Conservation (phyloP, 805 yeast genomes). For the Candida anglica region DNA sequence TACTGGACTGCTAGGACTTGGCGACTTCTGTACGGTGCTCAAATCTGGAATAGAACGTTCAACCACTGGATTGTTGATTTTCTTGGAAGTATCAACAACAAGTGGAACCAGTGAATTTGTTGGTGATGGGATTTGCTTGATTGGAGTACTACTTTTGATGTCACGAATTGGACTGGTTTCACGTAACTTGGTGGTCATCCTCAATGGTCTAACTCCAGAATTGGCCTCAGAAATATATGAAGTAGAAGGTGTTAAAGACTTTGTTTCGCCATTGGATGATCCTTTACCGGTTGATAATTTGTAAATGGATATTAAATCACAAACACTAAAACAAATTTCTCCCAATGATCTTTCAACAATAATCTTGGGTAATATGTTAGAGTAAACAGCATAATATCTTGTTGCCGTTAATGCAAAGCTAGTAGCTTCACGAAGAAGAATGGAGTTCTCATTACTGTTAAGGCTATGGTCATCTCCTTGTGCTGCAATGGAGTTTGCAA, state of each 20-base stretch:
- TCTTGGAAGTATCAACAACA: background rate
- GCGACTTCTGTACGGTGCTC: slow-evolving; percentile 5
- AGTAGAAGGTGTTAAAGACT: background rate
- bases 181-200: slow-evolving; percentile 56
- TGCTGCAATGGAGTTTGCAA: slow-evolving; percentile 39
- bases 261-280: background rate
- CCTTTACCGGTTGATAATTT: slow-evolving; percentile 32
- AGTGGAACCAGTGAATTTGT: background rate
- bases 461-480: slow-evolving; percentile 22
- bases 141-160: background rate
- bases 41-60: background rate
- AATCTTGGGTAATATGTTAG: slow-evolving; percentile 61
- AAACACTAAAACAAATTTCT: slow-evolving; percentile 64
- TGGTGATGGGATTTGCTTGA: background rate
- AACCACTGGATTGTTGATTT: no score
- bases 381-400: slow-evolving; percentile 65
- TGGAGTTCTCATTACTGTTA: slow-evolving; percentile 36
- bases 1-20: slow-evolving; percentile 8
- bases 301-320: slow-evolving; percentile 54
- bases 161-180: slow-evolving; percentile 3
- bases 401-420: slow-evolving; percentile 75
- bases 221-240: background rate
- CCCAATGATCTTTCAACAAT: slow-evolving; percentile 73
- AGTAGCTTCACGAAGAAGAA: slow-evolving; percentile 58
- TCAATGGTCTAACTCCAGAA: slow-evolving; percentile 60